Evolutionary conservation across 2,329 filamentous ascomycete species (phyloP), one percentile per base, ranked within the genome.

Genomic region (Colletotrichum brevisporum): DNA sequence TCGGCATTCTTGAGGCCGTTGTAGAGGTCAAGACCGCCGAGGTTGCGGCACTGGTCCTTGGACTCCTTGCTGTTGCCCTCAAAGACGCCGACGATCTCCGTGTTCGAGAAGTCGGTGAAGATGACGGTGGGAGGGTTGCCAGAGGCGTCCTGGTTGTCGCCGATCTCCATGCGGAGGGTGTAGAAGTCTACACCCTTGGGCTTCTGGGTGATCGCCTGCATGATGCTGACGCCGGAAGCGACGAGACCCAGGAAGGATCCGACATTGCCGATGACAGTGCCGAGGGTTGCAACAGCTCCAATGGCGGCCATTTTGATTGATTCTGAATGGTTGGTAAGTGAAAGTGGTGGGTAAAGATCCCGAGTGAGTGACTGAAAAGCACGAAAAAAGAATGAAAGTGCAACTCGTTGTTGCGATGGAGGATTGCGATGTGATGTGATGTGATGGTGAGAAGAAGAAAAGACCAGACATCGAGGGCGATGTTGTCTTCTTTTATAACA

Each of bases 261-360:
- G 27, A 63, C 60, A 27, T 63, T 56, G 43, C 60, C 51, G 10
- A 63, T 63, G 15, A 18, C 43, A 43, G 41, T 56, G 52, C 51
- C 52, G 18, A 63, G 60, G 52, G 60, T 63, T 48, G 52, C 52
- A 41, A 63, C 60, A 39, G 51, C 60, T 63, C 41, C 60, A 15
- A 63, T 63, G 27, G 51, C 60, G 52, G 60, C 60, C 60, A 63
- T 63, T 26, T 50, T 63, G 52, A 51, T 56, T 63, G n/a, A 21
- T 27, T 36, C 31, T 55, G 18, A 6, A 48, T 15, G 54, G 43
- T 43, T 51, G 27, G n/a, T 47, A 56, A 56, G 60, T 63, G 60
- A 53, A 54, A 53, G 59, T 47, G 48, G 59, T 47, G 39, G 50
- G 59, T 36, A 47, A 53, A 8, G 27, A 45, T 53, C 59, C 59